These are phyloP conservation scores for Blastocystis sp. DNA, from an alignment of 352 stramenopile genomes.

Conservation along the genomic window DNA sequence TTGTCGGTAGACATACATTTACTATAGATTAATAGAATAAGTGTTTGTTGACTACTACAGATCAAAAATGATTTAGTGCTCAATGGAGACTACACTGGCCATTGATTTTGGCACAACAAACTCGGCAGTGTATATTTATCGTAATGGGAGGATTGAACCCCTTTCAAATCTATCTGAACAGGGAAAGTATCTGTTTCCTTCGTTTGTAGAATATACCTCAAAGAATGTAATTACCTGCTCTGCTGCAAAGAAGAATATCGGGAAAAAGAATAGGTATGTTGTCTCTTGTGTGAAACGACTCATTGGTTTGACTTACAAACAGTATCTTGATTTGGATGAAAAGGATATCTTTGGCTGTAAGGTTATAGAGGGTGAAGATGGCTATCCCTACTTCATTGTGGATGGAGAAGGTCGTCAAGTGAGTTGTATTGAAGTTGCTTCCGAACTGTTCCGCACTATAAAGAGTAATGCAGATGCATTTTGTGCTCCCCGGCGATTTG, in stretches of 20 bases:
- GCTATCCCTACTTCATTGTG: constrained; percentile 29
- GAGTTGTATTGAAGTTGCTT: constrained; percentile 19
- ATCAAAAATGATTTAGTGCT: too few species aligned
- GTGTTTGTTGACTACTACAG: too few species aligned
- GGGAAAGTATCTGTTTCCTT: neutral
- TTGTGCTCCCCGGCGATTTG: neutral
- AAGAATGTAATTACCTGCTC: neutral
- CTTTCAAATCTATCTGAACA: neutral
- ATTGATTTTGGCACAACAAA: constrained; percentile 55
- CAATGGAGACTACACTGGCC: too few species aligned
- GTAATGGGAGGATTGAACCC: neutral
- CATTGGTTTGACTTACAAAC: neutral
- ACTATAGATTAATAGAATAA: too few species aligned
- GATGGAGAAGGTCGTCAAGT: neutral
- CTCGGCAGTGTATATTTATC: neutral
- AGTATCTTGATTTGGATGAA: neutral
- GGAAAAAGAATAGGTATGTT: neutral
- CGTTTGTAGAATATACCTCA: neutral
- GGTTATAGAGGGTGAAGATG: constrained; percentile 17
- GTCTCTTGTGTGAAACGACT: constrained; percentile 37
- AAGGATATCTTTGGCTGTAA: constrained; percentile 52
- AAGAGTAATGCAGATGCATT: neutral
- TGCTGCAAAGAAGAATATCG: neutral
- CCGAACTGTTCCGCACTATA: neutral
- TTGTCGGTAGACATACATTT: too few species aligned